Conservation (phyloP, 352 stramenopile species). For the Aphanomyces euteiches region DNA sequence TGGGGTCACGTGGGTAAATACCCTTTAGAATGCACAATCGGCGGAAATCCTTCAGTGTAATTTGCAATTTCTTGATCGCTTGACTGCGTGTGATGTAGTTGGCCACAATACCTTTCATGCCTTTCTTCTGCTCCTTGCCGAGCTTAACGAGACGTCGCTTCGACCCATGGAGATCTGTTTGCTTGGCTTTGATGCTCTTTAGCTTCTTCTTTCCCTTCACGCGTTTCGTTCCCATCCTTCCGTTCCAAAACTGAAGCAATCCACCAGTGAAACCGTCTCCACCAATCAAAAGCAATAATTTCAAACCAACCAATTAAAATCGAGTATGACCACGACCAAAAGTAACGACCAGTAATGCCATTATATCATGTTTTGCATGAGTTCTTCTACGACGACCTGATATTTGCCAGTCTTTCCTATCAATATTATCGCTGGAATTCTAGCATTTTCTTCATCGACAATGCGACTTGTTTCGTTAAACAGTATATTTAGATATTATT, state of each 20-base stretch:
- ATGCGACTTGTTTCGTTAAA: too few relatives aligned
- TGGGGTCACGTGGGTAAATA: slow-evolving; percentile 97
- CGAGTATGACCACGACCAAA: not conserved
- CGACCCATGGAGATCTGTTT: slow-evolving; percentile 77
- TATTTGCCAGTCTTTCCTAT: too few relatives aligned
- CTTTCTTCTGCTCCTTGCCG: slow-evolving; percentile 82
- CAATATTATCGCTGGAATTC: too few relatives aligned
- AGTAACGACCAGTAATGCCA: not conserved
- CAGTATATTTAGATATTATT: too few relatives aligned
- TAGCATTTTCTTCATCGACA: too few relatives aligned
- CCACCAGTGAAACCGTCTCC: slow-evolving; percentile 16
- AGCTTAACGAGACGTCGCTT: slow-evolving; percentile 78
- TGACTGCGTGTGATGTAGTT: slow-evolving; percentile 96
- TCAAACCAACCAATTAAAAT: slow-evolving; percentile 5
- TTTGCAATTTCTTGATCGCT: slow-evolving; percentile 92
- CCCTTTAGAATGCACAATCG: slow-evolving; percentile 99
- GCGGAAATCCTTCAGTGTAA: slow-evolving; percentile 98
- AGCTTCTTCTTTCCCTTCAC: slow-evolving; percentile 88
- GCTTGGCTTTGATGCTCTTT: slow-evolving; percentile 87
- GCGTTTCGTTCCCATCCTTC: slow-evolving; percentile 78
- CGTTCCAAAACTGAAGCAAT: slow-evolving; percentile 16
- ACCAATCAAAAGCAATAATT: slow-evolving; percentile 5
- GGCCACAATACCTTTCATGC: slow-evolving; percentile 71
- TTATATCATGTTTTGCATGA: not conserved
- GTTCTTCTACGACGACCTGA: too few relatives aligned